Evolutionary conservation across 306 rosid species (phyloP).

Genomic region (Macrotyloma uniflorum): DNA sequence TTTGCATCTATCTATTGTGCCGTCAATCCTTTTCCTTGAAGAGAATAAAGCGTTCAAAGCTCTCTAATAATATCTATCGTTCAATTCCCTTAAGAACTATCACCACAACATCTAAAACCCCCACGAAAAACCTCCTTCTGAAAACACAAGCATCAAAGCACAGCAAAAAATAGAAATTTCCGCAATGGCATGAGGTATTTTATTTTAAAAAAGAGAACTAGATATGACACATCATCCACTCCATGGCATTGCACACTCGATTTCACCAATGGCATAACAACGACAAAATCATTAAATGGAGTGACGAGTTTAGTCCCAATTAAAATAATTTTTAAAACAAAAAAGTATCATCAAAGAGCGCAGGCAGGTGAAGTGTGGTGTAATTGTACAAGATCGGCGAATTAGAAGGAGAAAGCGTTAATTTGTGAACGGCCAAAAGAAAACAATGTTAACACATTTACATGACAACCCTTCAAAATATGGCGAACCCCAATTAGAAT

Average conservation of each 20-base stretch:
- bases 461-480: neutral
- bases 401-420: too few species aligned
- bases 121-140: neutral
- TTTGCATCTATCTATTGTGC: neutral
- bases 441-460: neutral
- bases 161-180: neutral
- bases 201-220: neutral
- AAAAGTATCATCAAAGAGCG: neutral
- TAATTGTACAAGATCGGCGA: too few species aligned
- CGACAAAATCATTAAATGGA: neutral
- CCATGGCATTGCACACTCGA: neutral
- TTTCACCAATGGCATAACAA: neutral
- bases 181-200: neutral
- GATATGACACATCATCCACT: neutral
- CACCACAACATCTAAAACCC: neutral
- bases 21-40: neutral
- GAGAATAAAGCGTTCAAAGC: neutral
- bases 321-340: neutral
- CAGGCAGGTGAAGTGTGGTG: neutral
- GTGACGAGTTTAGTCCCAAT: too few species aligned
- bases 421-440: too few species aligned
- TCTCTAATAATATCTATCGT: neutral
- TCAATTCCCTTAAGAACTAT: neutral
- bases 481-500: neutral
- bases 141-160: neutral